These are phyloP conservation scores for Metschnikowia colocasiae DNA, from an alignment of 805 yeast genomes.

Conservation along the genomic window DNA sequence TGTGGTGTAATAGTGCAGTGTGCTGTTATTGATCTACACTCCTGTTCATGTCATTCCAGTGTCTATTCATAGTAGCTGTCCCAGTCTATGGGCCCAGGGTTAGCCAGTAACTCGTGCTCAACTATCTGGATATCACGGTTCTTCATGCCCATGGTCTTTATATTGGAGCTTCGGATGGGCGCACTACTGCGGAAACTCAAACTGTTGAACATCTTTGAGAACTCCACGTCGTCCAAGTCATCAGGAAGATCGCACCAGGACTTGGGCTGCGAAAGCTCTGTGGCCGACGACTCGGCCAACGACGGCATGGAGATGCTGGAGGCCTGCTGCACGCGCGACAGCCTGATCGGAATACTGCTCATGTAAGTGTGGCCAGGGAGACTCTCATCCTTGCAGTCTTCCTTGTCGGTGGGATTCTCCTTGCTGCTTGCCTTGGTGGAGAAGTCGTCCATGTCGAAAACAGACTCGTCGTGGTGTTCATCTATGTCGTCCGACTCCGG, in stretches of 20 bases:
- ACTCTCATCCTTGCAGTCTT: neutral
- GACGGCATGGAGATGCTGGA: constrained; percentile 23
- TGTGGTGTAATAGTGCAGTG: no score
- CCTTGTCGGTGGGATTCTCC: constrained; percentile 1
- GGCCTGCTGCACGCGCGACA: neutral
- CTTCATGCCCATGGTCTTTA: neutral
- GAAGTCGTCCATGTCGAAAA: constrained; percentile 18
- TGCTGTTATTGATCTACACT: no score
- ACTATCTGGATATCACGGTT: constrained; percentile 10
- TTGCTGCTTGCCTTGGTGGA: neutral
- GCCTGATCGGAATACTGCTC: constrained; percentile 9
- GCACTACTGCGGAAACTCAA: constrained; percentile 13
- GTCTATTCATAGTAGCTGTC: constrained; percentile 8
- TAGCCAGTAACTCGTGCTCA: constrained; percentile 14
- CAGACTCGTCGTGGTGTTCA: constrained; percentile 9
- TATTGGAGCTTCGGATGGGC: neutral
- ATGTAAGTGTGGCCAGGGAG: neutral
- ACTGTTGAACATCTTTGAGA: constrained; percentile 16
- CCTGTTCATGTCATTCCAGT: neutral
- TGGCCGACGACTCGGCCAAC: constrained; percentile 24
- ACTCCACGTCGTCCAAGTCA: constrained; percentile 30
- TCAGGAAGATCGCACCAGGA: constrained; percentile 28
- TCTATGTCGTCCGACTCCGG: constrained; percentile 5
- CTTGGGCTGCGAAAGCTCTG: constrained; percentile 22
- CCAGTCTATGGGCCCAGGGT: constrained; percentile 9